A percentile compares a stretch with the other conserved stretches of the same genome.
These are phyloP conservation scores for Albizia julibrissin DNA, from an alignment of 306 rosid species.

Conservation along the genomic window DNA sequence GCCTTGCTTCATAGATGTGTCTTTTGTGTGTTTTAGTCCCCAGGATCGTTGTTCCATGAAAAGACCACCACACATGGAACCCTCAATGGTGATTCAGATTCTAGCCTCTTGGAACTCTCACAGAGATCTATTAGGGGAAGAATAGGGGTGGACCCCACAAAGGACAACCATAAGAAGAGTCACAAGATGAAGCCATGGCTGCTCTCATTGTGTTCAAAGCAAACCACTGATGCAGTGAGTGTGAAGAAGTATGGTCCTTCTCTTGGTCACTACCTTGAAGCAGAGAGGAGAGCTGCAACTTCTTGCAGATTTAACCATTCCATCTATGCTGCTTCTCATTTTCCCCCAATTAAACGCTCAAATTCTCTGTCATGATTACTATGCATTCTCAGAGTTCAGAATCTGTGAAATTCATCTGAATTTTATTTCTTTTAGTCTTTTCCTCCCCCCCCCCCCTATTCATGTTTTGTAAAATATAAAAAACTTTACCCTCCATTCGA, in stretches of 20 bases:
- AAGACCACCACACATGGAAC: slow-evolving; percentile 67
- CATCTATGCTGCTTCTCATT: slow-evolving; percentile 36
- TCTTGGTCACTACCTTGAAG: slow-evolving; percentile 74
- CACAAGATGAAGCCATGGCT: slow-evolving; percentile 59
- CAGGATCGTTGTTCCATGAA: slow-evolving; percentile 60
- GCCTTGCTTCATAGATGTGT: not conserved
- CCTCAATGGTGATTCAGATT: slow-evolving; percentile 63
- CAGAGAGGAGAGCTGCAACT: slow-evolving; percentile 56
- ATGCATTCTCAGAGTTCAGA: not conserved
- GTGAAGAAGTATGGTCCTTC: slow-evolving; percentile 47
- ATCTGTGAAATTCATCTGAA: not conserved
- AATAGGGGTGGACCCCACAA: slow-evolving; percentile 38
- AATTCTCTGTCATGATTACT: slow-evolving; percentile 1
- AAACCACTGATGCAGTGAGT: slow-evolving; percentile 58
- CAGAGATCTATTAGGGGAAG: slow-evolving; percentile 57
- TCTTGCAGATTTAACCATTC: slow-evolving; percentile 37
- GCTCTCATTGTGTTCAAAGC: slow-evolving; percentile 65
- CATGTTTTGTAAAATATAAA: not conserved
- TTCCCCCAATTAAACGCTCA: slow-evolving; percentile 30
- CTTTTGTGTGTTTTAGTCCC: slow-evolving; percentile 44
- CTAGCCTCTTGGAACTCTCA: slow-evolving; percentile 54
- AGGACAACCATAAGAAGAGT: slow-evolving; percentile 40
- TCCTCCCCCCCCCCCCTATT: not conserved
- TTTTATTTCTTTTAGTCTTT: not conserved
- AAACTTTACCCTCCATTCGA: too few species aligned